Evolutionary conservation across 192 early-diverging fungal species (phyloP), one percentile per base, ranked within the genome.

Genomic region (Podila clonocystis): DNA sequence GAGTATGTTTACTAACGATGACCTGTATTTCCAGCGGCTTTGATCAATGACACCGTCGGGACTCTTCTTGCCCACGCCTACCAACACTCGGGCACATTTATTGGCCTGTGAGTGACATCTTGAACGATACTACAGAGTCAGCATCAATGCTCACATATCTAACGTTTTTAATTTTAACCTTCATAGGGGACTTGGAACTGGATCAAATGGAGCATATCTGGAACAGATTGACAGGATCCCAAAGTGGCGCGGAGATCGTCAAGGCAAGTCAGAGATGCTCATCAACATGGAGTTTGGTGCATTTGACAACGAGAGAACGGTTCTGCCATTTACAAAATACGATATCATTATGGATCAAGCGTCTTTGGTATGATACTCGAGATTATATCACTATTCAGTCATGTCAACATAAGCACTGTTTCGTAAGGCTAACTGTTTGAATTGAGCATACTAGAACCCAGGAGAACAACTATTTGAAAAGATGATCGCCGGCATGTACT

Each of bases 221-320:
- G 97, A 98, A 84, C 82, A 90, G 49, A 83, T 94, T 66, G 69
- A 74, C 30, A 89, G 90, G 52, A 93, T 98, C 31, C 1, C 11
- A 15, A 68, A 68, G 52, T 49, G 55, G 31, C 50, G 55, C 24
- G 20, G 11, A 17, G 31, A 7, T 31, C 50, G 57, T 19, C 29
- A 29, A 24, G 12, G 11, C 7, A 24, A 15, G 0, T 70, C 83
- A 26, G 83, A 87, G 57, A 97, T 98, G 95, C 90, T 95, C 75
- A 93, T 98, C 86, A 98, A 99, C 85, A 95, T 93, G 82, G 97
- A 99, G 84, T 97, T 95, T 93, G 97, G 97, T 62, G 95, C 94
- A 20, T 97, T 95, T 82, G 94, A 96, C 82, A 91, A 87, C 68
- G 93, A 97, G 87, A 80, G 93, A 52, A 70, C 71, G n/a, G 86